Evolutionary conservation across 345 rosid genomes (phyloP).

Genomic region (Brassica incana): DNA sequence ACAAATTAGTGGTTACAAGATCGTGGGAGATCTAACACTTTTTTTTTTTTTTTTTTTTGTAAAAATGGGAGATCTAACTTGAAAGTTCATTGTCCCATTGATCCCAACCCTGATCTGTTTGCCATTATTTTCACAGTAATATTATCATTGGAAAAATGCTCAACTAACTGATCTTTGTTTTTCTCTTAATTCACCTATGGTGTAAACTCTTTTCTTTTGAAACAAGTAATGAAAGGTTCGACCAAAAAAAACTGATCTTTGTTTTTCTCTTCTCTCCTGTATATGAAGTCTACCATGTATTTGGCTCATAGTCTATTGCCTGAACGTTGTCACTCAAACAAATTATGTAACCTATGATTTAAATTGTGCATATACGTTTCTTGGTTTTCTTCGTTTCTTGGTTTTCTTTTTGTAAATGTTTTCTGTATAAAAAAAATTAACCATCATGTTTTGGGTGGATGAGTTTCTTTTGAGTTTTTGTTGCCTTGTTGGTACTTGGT

Average conservation of each 20-base stretch:
- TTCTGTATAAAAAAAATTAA: not conserved
- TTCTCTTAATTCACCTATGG: too few species aligned
- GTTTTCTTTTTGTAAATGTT: not conserved
- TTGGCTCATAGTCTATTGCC: not conserved
- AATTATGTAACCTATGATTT: not conserved
- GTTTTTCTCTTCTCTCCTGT: not conserved
- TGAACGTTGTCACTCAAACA: not conserved
- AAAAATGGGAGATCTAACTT: conserved; percentile 15
- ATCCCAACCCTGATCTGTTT: conserved; percentile 7
- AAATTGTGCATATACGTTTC: not conserved
- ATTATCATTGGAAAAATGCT: not conserved
- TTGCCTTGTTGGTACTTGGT: not conserved
- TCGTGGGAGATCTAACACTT: conserved; percentile 9
- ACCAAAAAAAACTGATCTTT: too few species aligned
- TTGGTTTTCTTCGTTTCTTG: too few species aligned
- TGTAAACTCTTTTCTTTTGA: too few species aligned
- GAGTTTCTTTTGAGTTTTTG: not conserved
- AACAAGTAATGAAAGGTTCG: too few species aligned
- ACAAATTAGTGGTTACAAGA: conserved; percentile 37
- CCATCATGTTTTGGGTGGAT: not conserved
- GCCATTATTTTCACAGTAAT: not conserved
- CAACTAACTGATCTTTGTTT: not conserved
- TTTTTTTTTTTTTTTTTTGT: too few species aligned
- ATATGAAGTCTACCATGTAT: not conserved
- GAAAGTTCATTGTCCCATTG: conserved; percentile 3